Evolutionary conservation across 495 filamentous ascomycete genomes (phyloP).

Genomic region (Arthonia radiata): DNA sequence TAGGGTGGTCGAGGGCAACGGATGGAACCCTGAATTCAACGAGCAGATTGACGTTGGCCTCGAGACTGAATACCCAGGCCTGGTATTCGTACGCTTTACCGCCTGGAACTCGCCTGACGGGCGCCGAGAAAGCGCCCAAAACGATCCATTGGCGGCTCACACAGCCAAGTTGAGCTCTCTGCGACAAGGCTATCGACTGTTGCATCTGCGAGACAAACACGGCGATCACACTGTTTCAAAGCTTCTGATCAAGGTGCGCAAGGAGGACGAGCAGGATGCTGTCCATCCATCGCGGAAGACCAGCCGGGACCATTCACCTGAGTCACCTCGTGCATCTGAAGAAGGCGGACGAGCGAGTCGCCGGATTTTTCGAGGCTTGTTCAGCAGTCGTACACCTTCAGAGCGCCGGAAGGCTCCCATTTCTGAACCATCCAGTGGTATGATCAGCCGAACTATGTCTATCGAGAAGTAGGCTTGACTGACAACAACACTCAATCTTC

Average conservation of each 20-base stretch:
- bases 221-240: slow-evolving; percentile 92
- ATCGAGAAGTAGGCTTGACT: no score
- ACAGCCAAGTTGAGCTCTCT: slow-evolving; percentile 77
- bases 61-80: slow-evolving; percentile 70
- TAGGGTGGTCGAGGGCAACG: slow-evolving; percentile 55
- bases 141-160: slow-evolving; percentile 49
- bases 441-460: neutral
- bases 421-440: neutral
- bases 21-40: slow-evolving; percentile 73
- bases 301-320: neutral
- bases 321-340: neutral
- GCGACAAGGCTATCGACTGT: slow-evolving; percentile 84
- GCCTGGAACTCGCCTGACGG: slow-evolving; percentile 61
- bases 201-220: slow-evolving; percentile 71
- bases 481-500: no score
- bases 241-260: slow-evolving; percentile 69
- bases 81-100: slow-evolving; percentile 86
- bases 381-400: neutral
- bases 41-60: slow-evolving; percentile 45
- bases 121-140: slow-evolving; percentile 29
- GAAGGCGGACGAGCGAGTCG: neutral
- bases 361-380: neutral
- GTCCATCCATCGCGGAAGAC: neutral
- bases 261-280: slow-evolving; percentile 15
- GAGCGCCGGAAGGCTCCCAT: neutral